Base-by-base conservation (phyloP, 2,329 filamentous ascomycete species). In the Penicillium sp. region DNA sequence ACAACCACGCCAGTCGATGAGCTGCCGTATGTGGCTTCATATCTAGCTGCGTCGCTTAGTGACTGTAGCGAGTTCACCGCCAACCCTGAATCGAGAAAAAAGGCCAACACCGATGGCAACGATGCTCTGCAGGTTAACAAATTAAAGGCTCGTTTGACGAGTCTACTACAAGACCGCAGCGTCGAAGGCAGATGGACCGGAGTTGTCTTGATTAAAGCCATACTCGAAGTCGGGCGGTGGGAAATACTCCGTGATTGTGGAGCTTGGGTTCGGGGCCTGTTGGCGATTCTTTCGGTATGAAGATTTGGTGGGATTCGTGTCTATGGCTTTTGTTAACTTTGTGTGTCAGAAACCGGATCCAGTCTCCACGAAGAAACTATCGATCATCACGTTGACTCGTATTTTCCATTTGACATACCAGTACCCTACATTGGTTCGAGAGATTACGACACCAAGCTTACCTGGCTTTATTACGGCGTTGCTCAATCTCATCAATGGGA, bases 391-490 rank as follows among this genome's bases (percentile, higher is more conserved):
- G 14, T 77, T 97, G 60, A 89, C 89, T 20, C 87, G 89, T 66
- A 91, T 97, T 63, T 97, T 94, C 74, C 81, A 85, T 63, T 82
- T 94, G 35, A 88, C 92, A 42, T 89, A 91, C 67, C 84, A 87
- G 38, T 91, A 91, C 67, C 90, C 88, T 59, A 94, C 90, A 8
- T 79, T 97, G 53, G 80, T 93, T 46, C 83, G 93, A 64, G 92
- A 97, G 69, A 90, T 97, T 59, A 92, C 89, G 1, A 96, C 91
- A 0, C 91, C 91, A 2, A 89, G 85, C 3, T 76, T 97, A 20
- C 85, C 90, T 1, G 76, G 82, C 1, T 96, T 93, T 65, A 81
- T 92, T 47, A 85, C 83, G 0, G 80, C 87, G 3, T 91, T 88
- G 64, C 72, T 96, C 46, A 85, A 87, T 64, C 78, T 93, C 46